Evolutionary conservation across 768 basidiomycete genomes (phyloP), one percentile per base, ranked within the genome.

Genomic region (Tylopilus rubrobrunneus): DNA sequence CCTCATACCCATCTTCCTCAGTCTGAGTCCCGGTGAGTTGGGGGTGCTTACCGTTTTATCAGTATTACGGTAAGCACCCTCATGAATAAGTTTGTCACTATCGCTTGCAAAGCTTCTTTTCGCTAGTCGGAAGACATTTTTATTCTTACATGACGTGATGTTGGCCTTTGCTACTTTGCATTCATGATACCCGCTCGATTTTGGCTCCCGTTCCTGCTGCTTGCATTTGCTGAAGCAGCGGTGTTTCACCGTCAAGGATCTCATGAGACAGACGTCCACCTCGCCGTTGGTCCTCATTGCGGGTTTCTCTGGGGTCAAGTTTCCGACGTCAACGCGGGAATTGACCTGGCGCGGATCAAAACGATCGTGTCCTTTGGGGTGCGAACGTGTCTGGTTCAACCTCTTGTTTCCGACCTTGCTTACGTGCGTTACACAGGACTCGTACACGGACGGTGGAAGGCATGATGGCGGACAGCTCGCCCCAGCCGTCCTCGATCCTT

Each of bases 291-390:
- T 19, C 79, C 79, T 7, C 57, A 58, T 1, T 83, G 81, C 27
- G 79, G 77, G 4, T 56, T 64, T 5, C 62, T 80, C 2, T 58
- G 56, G 48, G 78, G 76, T 1, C 69, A 59, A 4, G 66, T 72
- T 5, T 68, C 77, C 2, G 76, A 82, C 53, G 70, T 79, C 14
- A 83, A 80, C 43, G 78, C 76, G 0, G 82, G 82, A 0, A 58
- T 83, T 14, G 29, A 64, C 41, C 65, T 77, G 12, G 28, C 54
- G 0, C 53, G 43, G 1, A 67, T 74, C 55, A 75, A 74, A 55
- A 82, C 76, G 6, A 75, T 82, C 39, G 80, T 83, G 1, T 72
- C 79, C 1, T 82, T 82, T 53, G 78, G 79, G 21, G 80, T 79
- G 59, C 43, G 71, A 67, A 14, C 4, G 4, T 47, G 0, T n/a